Evolutionary conservation across 2,329 filamentous ascomycete species (phyloP).

Genomic region (Cladosporium velox): DNA sequence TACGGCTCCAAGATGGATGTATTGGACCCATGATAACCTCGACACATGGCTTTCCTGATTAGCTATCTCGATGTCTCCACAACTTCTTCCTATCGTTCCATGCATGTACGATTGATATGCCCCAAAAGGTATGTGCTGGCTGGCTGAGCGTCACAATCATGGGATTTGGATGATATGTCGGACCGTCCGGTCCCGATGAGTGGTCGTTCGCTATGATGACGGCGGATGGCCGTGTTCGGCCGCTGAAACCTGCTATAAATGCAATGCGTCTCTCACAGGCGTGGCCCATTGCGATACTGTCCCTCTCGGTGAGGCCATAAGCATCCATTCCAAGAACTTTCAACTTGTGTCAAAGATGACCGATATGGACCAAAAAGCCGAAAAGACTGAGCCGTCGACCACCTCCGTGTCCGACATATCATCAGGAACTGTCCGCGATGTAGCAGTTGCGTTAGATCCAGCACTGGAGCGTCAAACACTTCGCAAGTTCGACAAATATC

Average conservation of each 20-base stretch:
- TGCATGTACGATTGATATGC: not conserved
- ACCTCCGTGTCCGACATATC: not conserved
- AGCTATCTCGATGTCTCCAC: conserved; percentile 5
- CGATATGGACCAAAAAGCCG: not conserved
- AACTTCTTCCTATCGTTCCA: not conserved
- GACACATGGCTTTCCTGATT: not conserved
- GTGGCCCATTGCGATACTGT: not conserved
- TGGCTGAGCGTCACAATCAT: not conserved
- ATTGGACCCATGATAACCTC: not conserved
- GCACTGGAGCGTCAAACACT: conserved; percentile 23
- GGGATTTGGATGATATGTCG: not conserved
- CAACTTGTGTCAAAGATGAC: not conserved
- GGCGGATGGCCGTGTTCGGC: not conserved
- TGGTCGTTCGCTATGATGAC: not conserved
- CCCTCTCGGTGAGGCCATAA: not conserved
- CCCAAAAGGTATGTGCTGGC: not conserved
- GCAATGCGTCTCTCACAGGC: not conserved
- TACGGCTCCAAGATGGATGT: not conserved
- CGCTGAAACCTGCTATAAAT: not conserved
- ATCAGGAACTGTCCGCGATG: not conserved
- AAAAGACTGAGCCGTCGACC: not conserved
- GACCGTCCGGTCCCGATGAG: not conserved
- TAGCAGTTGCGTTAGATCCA: conserved; percentile 7
- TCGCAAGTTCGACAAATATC: conserved; percentile 25
- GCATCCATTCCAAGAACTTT: not conserved